These are phyloP conservation scores for Chlamydomonas sphaeroides DNA, from an alignment of 139 green algal species.

Conservation along the genomic window DNA sequence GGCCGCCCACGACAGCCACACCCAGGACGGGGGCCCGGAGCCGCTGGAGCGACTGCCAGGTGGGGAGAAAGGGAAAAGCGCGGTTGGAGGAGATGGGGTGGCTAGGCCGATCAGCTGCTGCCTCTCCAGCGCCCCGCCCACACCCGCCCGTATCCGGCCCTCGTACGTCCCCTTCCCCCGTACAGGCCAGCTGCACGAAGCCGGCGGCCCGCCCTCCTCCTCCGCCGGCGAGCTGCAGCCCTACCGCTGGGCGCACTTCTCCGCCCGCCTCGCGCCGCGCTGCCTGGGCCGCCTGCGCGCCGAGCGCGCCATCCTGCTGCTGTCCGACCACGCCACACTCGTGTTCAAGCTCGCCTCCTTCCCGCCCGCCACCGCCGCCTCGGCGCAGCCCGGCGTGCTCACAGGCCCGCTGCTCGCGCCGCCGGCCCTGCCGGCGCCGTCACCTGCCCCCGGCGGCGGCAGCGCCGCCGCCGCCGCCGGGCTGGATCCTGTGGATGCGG, in stretches of 20 bases:
- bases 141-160: background rate
- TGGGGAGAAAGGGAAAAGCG: too few relatives aligned
- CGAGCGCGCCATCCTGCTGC: conserved; percentile 41
- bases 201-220: conserved; percentile 5
- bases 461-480: too few relatives aligned
- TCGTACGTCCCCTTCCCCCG: background rate
- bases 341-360: conserved; percentile 45
- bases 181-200: background rate
- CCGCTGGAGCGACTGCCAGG: background rate
- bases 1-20: background rate
- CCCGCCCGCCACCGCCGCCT: conserved; percentile 36
- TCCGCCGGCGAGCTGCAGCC: background rate
- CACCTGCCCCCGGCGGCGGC: too few relatives aligned
- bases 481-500: background rate
- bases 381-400: conserved; percentile 31
- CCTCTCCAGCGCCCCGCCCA: background rate
- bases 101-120: too few relatives aligned
- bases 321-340: conserved; percentile 45
- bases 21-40: background rate
- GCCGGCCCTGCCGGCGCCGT: too few relatives aligned
- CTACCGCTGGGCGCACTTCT: conserved; percentile 31
- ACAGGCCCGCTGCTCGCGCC: background rate
- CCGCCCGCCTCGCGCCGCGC: conserved; percentile 32
- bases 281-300: conserved; percentile 47
- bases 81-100: too few relatives aligned